Percentiles rank a stretch among this genome's conserved stretches.
These are phyloP conservation scores for Diversispora eburnea DNA, from an alignment of 192 early-diverging fungal species.

Conservation along the genomic window DNA sequence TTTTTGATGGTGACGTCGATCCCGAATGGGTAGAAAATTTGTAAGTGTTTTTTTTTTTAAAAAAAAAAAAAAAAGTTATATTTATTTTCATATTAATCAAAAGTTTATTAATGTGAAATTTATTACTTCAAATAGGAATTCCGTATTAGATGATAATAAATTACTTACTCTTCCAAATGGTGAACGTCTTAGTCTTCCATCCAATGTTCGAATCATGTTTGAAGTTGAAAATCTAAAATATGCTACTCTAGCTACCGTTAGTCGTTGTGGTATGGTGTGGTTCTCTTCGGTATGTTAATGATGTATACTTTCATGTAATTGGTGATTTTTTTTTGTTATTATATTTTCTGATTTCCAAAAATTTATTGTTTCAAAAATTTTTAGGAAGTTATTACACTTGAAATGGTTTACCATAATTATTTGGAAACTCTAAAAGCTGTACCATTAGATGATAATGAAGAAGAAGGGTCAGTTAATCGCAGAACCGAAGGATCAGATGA, in stretches of 20 bases:
- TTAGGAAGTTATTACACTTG: conserved; percentile 77
- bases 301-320: too few relatives aligned
- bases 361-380: conserved; percentile 20
- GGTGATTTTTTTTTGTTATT: too few relatives aligned
- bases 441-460: conserved; percentile 79
- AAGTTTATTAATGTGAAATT: neutral
- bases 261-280: conserved; percentile 99
- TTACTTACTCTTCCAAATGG: conserved; percentile 97
- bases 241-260: conserved; percentile 96
- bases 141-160: conserved; percentile 97
- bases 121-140: conserved; percentile 32
- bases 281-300: conserved; percentile 49
- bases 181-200: conserved; percentile 90
- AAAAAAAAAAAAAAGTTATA: neutral
- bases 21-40: conserved; percentile 99
- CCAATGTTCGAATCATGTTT: conserved; percentile 98
- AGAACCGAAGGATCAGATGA: conserved; percentile 44
- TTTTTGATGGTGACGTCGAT: conserved; percentile 99
- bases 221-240: conserved; percentile 98
- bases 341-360: too few relatives aligned
- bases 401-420: conserved; percentile 81
- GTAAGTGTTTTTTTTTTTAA: conserved; percentile 53
- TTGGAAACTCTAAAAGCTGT: conserved; percentile 70
- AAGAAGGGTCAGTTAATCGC: conserved; percentile 50
- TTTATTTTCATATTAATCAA: neutral